Conservation (phyloP, 2,329 filamentous ascomycete genomes). For the Paracorniculantispora psalliotae region DNA sequence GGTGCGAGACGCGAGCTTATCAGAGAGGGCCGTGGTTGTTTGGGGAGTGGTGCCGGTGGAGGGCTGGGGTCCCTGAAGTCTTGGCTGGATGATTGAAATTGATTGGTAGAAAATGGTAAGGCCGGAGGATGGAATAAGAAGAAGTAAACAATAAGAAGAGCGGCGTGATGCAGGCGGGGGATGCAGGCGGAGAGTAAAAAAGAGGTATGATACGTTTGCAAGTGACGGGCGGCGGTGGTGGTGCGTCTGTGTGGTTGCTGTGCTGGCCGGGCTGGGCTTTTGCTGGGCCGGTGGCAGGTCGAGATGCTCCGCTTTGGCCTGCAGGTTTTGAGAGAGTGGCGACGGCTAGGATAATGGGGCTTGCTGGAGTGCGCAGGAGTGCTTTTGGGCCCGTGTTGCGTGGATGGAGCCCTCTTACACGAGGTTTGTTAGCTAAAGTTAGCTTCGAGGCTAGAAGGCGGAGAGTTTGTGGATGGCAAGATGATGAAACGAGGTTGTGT, state of each 20-base stretch:
- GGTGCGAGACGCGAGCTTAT: slow-evolving; percentile 2
- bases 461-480: neutral
- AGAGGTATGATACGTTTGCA: slow-evolving; percentile 1
- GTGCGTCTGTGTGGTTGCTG: neutral
- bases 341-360: slow-evolving; percentile 1
- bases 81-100: neutral
- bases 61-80: neutral
- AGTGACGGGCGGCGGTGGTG: neutral
- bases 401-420: slow-evolving; percentile 11
- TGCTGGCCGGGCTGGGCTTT: neutral
- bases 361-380: neutral
- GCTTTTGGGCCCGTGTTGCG: slow-evolving; percentile 3
- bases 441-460: neutral
- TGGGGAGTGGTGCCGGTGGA: neutral
- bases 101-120: neutral
- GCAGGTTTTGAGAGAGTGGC: neutral
- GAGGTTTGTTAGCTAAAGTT: neutral
- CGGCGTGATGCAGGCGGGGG: neutral
- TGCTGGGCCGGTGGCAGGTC: neutral
- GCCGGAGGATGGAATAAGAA: neutral
- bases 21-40: neutral
- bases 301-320: slow-evolving; percentile 6
- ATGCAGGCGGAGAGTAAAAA: neutral
- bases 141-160: neutral
- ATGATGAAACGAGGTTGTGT: neutral